phyloP scores from a whole-genome alignment of 768 basidiomycete species.

The Cytidiella melzeri region DNA sequence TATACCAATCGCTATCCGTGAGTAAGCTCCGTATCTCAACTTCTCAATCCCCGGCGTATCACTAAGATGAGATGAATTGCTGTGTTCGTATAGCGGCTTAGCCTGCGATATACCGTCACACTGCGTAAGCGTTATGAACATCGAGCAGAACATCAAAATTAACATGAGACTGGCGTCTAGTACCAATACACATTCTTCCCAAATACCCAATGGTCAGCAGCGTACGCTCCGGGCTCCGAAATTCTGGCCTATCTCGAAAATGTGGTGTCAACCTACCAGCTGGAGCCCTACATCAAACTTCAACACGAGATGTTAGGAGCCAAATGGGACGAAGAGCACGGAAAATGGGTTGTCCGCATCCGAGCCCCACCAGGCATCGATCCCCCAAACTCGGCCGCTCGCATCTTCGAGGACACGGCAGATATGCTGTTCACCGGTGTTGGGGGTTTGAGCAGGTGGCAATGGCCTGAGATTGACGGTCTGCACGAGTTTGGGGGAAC shows the following conservation, averaged over 20 bases:
- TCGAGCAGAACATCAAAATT: too few species aligned
- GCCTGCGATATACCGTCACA: constrained; percentile 59
- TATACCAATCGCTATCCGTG: constrained; percentile 50
- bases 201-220: constrained; percentile 57
- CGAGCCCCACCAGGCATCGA: too few species aligned
- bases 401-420: constrained; percentile 43
- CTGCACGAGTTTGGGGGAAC: constrained; percentile 50
- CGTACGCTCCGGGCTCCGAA: constrained; percentile 55
- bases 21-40: too few species aligned
- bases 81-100: constrained; percentile 37
- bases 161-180: too few species aligned
- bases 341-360: too few species aligned
- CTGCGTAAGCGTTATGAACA: constrained; percentile 41
- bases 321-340: constrained; percentile 31
- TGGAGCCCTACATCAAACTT: constrained; percentile 47
- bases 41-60: too few species aligned
- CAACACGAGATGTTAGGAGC: constrained; percentile 49
- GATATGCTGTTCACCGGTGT: constrained; percentile 55
- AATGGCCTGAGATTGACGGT: constrained; percentile 62
- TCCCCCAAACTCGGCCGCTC: constrained; percentile 2
- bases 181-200: constrained; percentile 55
- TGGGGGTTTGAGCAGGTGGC: constrained; percentile 50
- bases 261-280: constrained; percentile 51
- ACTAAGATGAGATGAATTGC: too few species aligned
- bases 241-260: constrained; percentile 48